These are phyloP conservation scores for Rhododendron ferrugineum DNA, from an alignment of 148 eudicot species.

Conservation along the genomic window DNA sequence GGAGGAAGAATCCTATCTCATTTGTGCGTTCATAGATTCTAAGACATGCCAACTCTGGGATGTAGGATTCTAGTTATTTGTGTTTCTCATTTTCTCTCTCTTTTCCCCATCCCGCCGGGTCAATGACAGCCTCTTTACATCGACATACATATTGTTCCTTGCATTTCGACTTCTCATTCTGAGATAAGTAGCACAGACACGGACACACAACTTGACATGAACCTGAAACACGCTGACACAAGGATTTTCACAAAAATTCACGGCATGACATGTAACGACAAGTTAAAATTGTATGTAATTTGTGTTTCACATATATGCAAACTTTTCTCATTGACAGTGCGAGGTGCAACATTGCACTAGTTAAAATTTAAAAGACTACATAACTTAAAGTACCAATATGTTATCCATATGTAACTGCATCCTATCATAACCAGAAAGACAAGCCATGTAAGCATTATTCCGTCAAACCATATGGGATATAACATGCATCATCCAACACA, in stretches of 20 bases:
- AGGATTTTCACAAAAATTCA: background rate
- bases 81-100: background rate
- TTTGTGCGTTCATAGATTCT: background rate
- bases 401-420: background rate
- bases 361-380: background rate
- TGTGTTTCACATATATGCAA: background rate
- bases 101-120: background rate
- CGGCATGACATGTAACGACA: background rate
- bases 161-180: background rate
- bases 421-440: background rate
- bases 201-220: background rate
- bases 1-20: background rate
- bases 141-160: background rate
- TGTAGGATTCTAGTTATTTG: background rate
- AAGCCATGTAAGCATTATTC: background rate
- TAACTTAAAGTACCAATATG: background rate
- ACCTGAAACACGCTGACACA: background rate
- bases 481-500: background rate
- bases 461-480: background rate
- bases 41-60: background rate
- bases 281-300: background rate
- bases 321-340: background rate
- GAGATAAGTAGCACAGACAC: background rate
- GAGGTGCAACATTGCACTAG: background rate
- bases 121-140: background rate